These are phyloP conservation scores for Ophiocordyceps robertsii DNA, from an alignment of 2,329 filamentous ascomycete species.

Conservation along the genomic window DNA sequence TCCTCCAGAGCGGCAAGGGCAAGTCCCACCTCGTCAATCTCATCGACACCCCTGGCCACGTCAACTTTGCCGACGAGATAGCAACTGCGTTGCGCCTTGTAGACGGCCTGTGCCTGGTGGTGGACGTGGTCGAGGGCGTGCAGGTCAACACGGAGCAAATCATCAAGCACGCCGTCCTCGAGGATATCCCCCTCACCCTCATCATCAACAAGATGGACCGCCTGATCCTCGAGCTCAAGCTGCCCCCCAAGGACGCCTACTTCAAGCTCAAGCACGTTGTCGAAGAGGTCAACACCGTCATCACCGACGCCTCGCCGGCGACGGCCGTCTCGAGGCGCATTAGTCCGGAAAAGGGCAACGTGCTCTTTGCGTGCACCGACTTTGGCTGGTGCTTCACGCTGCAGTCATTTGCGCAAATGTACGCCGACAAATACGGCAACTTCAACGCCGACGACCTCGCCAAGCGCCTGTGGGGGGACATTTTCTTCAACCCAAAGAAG, in stretches of 20 bases:
- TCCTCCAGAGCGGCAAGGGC: constrained; percentile 74
- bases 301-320: constrained; percentile 75
- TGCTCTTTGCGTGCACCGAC: constrained; percentile 85
- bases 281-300: constrained; percentile 93
- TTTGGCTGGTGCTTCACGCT: constrained; percentile 98
- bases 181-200: constrained; percentile 77
- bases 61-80: constrained; percentile 97
- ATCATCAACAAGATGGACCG: constrained; percentile 97
- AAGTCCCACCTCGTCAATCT: constrained; percentile 95
- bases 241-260: constrained; percentile 91
- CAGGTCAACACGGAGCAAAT: constrained; percentile 95
- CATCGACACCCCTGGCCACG: constrained; percentile 90
- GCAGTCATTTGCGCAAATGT: constrained; percentile 91
- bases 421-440: constrained; percentile 73
- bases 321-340: constrained; percentile 66
- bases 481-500: constrained; percentile 87
- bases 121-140: constrained; percentile 98
- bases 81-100: constrained; percentile 75
- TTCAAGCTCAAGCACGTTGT: constrained; percentile 99
- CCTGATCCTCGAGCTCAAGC: constrained; percentile 82
- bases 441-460: constrained; percentile 77
- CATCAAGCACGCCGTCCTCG: constrained; percentile 86
- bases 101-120: constrained; percentile 84
- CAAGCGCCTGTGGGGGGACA: constrained; percentile 81
- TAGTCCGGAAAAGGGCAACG: constrained; percentile 94